Evolutionary conservation across 768 basidiomycete species (phyloP).

Genomic region (Tricholoma hemisulphureum): DNA sequence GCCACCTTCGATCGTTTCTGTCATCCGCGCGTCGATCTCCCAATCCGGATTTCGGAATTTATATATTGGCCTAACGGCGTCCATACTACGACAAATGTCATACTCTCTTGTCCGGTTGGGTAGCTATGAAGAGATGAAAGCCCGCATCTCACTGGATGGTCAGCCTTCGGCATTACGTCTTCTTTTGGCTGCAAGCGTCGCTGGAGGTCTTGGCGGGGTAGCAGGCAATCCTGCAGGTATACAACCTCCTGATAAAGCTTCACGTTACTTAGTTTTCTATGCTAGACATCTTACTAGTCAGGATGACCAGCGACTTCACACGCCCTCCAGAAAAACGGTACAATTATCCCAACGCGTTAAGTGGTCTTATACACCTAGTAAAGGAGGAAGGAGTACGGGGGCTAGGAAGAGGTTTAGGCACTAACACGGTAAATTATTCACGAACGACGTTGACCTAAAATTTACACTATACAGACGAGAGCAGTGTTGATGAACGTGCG

Average conservation of each 20-base stretch:
- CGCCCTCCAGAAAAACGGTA: slow-evolving; percentile 73
- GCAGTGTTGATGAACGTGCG: slow-evolving; percentile 77
- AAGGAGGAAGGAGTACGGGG: slow-evolving; percentile 69
- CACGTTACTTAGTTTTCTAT: slow-evolving; percentile 1
- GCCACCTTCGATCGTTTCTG: slow-evolving; percentile 62
- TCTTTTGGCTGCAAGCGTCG: slow-evolving; percentile 62
- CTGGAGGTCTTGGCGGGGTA: slow-evolving; percentile 80
- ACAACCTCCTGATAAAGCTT: slow-evolving; percentile 1
- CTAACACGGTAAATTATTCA: slow-evolving; percentile 62
- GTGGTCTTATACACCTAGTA: slow-evolving; percentile 64
- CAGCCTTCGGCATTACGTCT: slow-evolving; percentile 54
- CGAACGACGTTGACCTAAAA: background rate
- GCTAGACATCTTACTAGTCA: slow-evolving; percentile 68
- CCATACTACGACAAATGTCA: slow-evolving; percentile 85
- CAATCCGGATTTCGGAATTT: slow-evolving; percentile 71
- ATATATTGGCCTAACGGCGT: slow-evolving; percentile 80
- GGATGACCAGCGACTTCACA: slow-evolving; percentile 87
- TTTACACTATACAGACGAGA: slow-evolving; percentile 40
- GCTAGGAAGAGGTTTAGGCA: slow-evolving; percentile 70
- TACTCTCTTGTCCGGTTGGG: slow-evolving; percentile 87
- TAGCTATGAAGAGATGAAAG: slow-evolving; percentile 76
- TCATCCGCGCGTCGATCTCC: slow-evolving; percentile 62
- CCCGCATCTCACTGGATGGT: slow-evolving; percentile 47
- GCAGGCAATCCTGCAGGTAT: slow-evolving; percentile 82
- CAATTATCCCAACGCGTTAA: slow-evolving; percentile 76